phyloP scores from a whole-genome alignment of 2,329 filamentous ascomycete genomes.

The Aspergillus sp. region DNA sequence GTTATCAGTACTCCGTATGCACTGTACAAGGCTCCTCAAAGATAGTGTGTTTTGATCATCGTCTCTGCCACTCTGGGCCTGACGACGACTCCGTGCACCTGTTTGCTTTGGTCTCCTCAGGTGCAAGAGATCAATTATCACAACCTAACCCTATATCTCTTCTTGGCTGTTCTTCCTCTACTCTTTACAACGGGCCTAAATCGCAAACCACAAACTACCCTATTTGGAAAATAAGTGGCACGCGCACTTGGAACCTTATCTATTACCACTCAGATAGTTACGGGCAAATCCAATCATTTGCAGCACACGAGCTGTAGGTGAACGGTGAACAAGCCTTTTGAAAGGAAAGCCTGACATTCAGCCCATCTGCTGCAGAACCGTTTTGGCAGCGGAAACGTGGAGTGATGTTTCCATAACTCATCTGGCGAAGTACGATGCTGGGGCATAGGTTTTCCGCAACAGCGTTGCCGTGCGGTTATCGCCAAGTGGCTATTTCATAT shows the following conservation, averaged over 20 bases:
- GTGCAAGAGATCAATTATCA: not conserved
- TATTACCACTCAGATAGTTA: not conserved
- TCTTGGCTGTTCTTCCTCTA: not conserved
- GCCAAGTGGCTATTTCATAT: not conserved
- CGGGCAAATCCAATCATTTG: not conserved
- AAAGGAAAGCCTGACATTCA: not conserved
- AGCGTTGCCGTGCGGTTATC: not conserved
- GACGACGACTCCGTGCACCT: not conserved
- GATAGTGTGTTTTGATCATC: not conserved
- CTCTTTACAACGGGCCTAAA: not conserved
- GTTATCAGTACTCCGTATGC: no score
- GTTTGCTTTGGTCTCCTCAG: no score
- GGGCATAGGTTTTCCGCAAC: not conserved
- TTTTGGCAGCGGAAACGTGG: slow-evolving; percentile 2
- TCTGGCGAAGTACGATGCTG: not conserved
- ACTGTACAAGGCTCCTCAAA: not conserved
- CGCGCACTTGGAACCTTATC: no score
- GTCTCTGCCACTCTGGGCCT: not conserved
- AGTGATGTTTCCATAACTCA: not conserved
- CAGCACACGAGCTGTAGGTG: not conserved
- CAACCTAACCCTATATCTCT: not conserved
- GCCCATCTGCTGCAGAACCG: not conserved
- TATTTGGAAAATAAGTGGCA: not conserved
- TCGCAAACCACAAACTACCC: not conserved
- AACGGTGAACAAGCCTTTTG: not conserved